phyloP scores from a whole-genome alignment of 805 yeast species.

The Ogataea nakhonphanomensis region DNA sequence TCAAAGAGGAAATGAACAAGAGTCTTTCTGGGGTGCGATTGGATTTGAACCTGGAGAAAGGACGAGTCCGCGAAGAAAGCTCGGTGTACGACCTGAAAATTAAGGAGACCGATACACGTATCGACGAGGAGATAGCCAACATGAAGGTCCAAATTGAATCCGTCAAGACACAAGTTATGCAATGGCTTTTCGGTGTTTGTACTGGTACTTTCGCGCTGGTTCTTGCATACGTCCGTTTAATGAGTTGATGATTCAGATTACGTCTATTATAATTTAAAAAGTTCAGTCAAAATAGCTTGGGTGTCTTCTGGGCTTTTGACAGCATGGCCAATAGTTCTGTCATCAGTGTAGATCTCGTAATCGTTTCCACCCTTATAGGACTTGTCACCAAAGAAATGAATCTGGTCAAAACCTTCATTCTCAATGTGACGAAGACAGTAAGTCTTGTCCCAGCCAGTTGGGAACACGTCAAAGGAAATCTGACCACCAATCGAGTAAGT shows the following conservation, averaged over 20 bases:
- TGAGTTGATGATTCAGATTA: conserved; percentile 20
- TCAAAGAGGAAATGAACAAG: conserved; percentile 88
- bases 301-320: conserved; percentile 91
- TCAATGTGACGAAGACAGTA: conserved; percentile 93
- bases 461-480: conserved; percentile 98
- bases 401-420: conserved; percentile 75
- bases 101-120: conserved; percentile 90
- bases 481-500: conserved; percentile 99
- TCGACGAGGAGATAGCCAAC: conserved; percentile 92
- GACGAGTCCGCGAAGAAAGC: conserved; percentile 90
- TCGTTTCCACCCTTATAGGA: conserved; percentile 97
- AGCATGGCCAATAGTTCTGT: conserved; percentile 94
- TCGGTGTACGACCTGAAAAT: conserved; percentile 90
- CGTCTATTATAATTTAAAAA: conserved; percentile 50
- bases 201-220: conserved; percentile 97
- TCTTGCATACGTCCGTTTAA: conserved; percentile 82
- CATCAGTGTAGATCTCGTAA: conserved; percentile 90
- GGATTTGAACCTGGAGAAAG: conserved; percentile 90
- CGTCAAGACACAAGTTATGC: conserved; percentile 95
- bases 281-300: conserved; percentile 74
- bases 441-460: conserved; percentile 99
- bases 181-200: conserved; percentile 97
- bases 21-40: conserved; percentile 86
- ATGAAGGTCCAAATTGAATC: conserved; percentile 94
- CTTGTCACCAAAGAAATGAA: conserved; percentile 99